Evolutionary conservation across 2,329 filamentous ascomycete species (phyloP).

Genomic region (Sclerotinia sclerotiorum): DNA sequence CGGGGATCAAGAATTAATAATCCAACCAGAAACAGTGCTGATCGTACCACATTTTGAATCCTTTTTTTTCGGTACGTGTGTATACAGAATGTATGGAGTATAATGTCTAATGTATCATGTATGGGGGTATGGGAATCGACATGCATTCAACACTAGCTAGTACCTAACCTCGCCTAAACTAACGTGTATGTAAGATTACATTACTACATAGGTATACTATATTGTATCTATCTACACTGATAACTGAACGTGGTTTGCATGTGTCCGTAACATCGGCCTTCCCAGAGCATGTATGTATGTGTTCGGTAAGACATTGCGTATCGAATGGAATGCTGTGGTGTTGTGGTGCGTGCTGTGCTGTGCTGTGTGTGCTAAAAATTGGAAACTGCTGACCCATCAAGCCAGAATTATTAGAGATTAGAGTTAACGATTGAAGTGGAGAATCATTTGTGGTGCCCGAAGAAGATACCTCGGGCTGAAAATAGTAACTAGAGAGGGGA

Average conservation of each 20-base stretch:
- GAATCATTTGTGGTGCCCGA: conserved; percentile 1
- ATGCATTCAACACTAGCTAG: conserved; percentile 8
- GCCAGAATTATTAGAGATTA: background rate
- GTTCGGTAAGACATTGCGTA: background rate
- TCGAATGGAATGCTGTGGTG: conserved; percentile 3
- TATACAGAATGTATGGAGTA: background rate
- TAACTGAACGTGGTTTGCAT: background rate
- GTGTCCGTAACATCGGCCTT: background rate
- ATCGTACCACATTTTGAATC: background rate
- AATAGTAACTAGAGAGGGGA: conserved; percentile 6
- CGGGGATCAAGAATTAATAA: background rate
- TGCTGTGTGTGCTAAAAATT: background rate
- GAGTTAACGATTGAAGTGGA: conserved; percentile 5
- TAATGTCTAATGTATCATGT: background rate
- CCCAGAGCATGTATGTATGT: background rate
- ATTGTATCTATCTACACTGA: background rate
- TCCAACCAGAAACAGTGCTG: conserved; percentile 5
- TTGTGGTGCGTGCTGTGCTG: no score
- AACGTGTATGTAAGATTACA: background rate
- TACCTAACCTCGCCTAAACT: background rate
- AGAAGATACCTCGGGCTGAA: conserved; percentile 6
- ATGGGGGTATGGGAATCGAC: background rate
- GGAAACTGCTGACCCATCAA: conserved; percentile 10
- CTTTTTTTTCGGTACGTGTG: background rate
- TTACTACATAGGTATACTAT: no score